Evolutionary conservation across 108 stramenopile species (phyloP), one percentile per base, ranked within the genome.

Genomic region (Nannochloropsis gaditana): DNA sequence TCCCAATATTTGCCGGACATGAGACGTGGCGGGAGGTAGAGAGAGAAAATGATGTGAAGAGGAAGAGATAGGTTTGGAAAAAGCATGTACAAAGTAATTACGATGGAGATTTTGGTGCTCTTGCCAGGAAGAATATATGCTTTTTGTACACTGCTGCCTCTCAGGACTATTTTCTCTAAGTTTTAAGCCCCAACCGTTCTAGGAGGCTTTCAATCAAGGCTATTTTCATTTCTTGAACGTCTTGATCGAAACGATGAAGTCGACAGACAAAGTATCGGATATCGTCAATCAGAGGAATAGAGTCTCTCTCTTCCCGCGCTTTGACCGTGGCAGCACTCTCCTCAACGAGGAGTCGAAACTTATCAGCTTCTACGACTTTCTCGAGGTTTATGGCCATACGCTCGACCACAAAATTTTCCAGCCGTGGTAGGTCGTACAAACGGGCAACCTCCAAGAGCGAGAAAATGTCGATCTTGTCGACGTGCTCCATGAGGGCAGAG

Each of bases 371-470:
- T n/a, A 73, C 59, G 19, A 73, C 59, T n/a, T 73, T n/a, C 59
- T 73, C 59, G 19, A 73, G n/a, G 15, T n/a, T 73, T 2, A n/a
- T n/a, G 15, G 59, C 59, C 59, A 73, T 73, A 4, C 59, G 59
- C 8, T 73, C 59, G 19, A 73, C n/a, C 59, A 73, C 59, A 6
- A 73, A 73, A 8, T 73, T 73, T 73, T 73, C 59, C 15, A 73
- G 59, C 19, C 59, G 59, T 73, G 59, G 59, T n/a, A 73, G n/a
- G 59, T 73, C 59, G 6, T 73, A 73, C 59, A 73, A n/a, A n/a
- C 59, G 15, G 3, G 5, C 59, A 15, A 73, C 4, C 6, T 73
- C 59, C 59, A 73, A 73, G 19, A 73, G n/a, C 19, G 8, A 73
- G n/a, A 73, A 73, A 8, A 73, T 6, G 59, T 73, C 59, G 59